Conservation (phyloP, 192 early-diverging fungal genomes). For the Coemansia sp. region DNA sequence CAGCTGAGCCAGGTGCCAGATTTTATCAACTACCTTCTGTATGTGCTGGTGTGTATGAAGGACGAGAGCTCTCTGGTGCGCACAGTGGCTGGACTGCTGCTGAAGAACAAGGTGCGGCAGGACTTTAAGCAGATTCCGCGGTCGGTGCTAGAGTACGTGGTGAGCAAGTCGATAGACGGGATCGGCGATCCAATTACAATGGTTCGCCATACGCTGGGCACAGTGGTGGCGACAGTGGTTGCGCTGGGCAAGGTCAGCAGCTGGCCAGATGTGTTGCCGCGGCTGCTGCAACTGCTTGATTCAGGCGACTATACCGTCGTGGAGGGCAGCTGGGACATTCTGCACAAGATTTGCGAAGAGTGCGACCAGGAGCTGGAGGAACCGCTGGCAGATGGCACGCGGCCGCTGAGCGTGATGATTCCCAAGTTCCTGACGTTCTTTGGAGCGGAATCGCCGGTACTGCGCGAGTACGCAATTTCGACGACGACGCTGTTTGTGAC, state of each 20-base stretch:
- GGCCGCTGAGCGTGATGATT: conserved; percentile 80
- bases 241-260: conserved; percentile 62
- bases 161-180: conserved; percentile 57
- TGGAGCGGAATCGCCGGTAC: conserved; percentile 65
- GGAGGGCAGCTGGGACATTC: conserved; percentile 82
- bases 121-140: conserved; percentile 55
- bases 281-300: conserved; percentile 77
- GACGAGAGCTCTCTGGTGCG: conserved; percentile 66
- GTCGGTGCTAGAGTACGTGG: conserved; percentile 66
- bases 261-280: conserved; percentile 82
- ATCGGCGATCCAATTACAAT: conserved; percentile 68
- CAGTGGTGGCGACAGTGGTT: conserved; percentile 85
- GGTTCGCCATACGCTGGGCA: conserved; percentile 80
- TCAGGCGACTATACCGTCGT: conserved; percentile 65
- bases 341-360: conserved; percentile 97
- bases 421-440: conserved; percentile 86
- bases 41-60: conserved; percentile 75
- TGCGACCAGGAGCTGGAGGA: conserved; percentile 75
- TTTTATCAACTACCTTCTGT: conserved; percentile 88
- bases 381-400: conserved; percentile 64
- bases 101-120: conserved; percentile 73
- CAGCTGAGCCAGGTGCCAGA: conserved; percentile 77
- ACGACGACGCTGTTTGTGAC: conserved; percentile 86
- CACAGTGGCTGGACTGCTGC: conserved; percentile 78
- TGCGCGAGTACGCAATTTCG: conserved; percentile 79